Evolutionary conservation across 2,329 filamentous ascomycete genomes (phyloP), one percentile per base, ranked within the genome.

Genomic region (Colletotrichum sp.): DNA sequence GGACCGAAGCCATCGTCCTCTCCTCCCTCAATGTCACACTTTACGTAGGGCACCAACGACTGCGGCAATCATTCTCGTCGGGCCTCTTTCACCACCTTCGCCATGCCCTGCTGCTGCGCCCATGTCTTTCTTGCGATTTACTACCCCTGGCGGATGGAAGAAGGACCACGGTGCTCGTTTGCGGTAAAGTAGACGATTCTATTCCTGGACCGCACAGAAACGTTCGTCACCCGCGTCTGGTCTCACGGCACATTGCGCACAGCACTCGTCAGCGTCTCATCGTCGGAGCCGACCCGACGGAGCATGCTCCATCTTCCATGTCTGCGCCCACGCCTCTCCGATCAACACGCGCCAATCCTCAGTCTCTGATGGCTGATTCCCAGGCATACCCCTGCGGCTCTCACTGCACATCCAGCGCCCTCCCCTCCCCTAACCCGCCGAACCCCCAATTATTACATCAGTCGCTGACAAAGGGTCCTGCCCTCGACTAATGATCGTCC

Each of bases 211-310:
- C 57, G 16, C 18, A 6, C 67, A 21, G 57, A 70, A 34, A 24
- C 57, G 26, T 32, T 72, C n/a, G 36, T 68, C 39, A 21, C 16
- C 57, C 63, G 65, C 66, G 24, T 69, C 44, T 52, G 44, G n/a
- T 52, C 55, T 60, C 55, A 69, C 67, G n/a, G 55, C 67, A 18
- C 18, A 13, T 26, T 36, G 39, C 26, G 28, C 69, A 52, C 52
- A 75, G 8, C 32, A 64, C 52, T 67, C 55, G 72, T 44, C 69
- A 72, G 30, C 70, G 57, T 73, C 44, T 36, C 64, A 28, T 69
- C 62, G 44, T 76, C 73, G 70, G 70, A 76, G 70, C 73, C 70
- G 64, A 76, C 57, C 63, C 64, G 44, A 73, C 69, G 64, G 70
- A 69, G n/a, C 28, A 59, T 59, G 55, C 34, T 21, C 63, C 24